Evolutionary conservation across 2,329 filamentous ascomycete genomes (phyloP), one percentile per base, ranked within the genome.

Genomic region (Diplocarpon mali): DNA sequence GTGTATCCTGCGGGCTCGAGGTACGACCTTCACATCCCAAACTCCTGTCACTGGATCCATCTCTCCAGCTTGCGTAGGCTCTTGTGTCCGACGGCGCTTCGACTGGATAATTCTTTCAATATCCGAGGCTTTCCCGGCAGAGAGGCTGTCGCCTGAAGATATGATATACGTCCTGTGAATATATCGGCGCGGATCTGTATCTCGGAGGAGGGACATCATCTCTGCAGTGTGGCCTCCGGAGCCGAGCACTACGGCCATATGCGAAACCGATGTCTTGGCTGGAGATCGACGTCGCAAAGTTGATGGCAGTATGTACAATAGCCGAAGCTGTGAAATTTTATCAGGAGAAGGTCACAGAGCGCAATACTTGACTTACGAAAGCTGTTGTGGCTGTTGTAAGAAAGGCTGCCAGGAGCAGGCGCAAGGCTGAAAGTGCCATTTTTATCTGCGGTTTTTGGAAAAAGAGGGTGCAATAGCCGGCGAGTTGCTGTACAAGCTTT

Each of bases 191-290:
- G 65, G 65, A 46, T 68, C 69, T 58, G 74, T 75, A 53, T 73
- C 75, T 54, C 70, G 68, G 55, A 98, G 76, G 69, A 95, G 84
- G 58, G 83, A 79, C 51, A 95, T 72, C 84, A 98, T 94, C 65
- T 98, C 92, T 38, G 87, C 81, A 0, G 92, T 95, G 65, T 98
- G 92, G 1, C 92, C 92, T 28, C 92, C 92, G 2, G 85, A 93
- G 42, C 92, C 92, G 17, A 96, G 81, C 20, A 96, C 80, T 51
- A 94, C 75, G 28, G 94, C 69, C 43, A 88, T 69, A 62, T 89
- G 78, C 6, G 70, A 69, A 20, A 68, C 61, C n/a, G 51, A 42
- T 17, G 43, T 43, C 29, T 47, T 39, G 32, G 42, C n/a, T 16
- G 14, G 42, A 2, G 45, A 46, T 16, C 16, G 42, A 5, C n/a